A percentile compares a stretch with the other conserved stretches of the same genome.
Evolutionary conservation across 495 filamentous ascomycete genomes (phyloP).

Genomic region (Aspergillus incahuasiensis): DNA sequence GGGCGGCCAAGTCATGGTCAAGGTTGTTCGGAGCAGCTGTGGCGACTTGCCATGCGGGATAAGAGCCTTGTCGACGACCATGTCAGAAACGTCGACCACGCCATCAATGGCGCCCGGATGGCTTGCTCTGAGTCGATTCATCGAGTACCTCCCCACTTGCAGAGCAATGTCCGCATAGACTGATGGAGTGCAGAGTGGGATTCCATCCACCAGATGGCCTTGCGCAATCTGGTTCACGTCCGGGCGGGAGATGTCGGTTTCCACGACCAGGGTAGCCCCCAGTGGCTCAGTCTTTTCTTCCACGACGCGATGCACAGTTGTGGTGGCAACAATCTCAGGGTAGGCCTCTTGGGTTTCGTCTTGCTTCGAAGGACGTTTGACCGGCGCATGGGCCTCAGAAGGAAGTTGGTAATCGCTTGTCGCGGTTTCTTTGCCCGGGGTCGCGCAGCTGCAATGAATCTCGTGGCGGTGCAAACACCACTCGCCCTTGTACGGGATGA

Average conservation of each 20-base stretch:
- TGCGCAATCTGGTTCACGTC: conserved; percentile 20
- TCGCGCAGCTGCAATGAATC: not conserved
- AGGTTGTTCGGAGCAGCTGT: not conserved
- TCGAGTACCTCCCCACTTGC: not conserved
- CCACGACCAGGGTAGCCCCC: conserved; percentile 15
- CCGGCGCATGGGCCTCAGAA: conserved; percentile 37
- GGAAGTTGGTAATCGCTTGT: not conserved
- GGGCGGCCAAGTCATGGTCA: not conserved
- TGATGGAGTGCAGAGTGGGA: conserved; percentile 24
- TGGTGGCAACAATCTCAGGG: not conserved
- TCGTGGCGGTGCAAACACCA: conserved; percentile 2
- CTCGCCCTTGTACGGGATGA: conserved; percentile 22
- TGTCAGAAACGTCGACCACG: not conserved
- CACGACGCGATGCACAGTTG: conserved; percentile 19
- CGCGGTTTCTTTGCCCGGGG: not conserved
- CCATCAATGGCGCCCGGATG: not conserved
- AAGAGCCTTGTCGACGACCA: too few species aligned
- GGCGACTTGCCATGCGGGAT: not conserved
- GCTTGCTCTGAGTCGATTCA: conserved; percentile 1
- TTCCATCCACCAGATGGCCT: conserved; percentile 31
- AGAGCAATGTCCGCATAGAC: conserved; percentile 11
- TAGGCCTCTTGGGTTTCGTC: not conserved
- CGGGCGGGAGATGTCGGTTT: conserved; percentile 25
- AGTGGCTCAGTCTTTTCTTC: conserved; percentile 14
- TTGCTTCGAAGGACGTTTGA: not conserved